Evolutionary conservation across 202 grass and related monocot genomes (phyloP).

Genomic region (Alloteropsis angusta): DNA sequence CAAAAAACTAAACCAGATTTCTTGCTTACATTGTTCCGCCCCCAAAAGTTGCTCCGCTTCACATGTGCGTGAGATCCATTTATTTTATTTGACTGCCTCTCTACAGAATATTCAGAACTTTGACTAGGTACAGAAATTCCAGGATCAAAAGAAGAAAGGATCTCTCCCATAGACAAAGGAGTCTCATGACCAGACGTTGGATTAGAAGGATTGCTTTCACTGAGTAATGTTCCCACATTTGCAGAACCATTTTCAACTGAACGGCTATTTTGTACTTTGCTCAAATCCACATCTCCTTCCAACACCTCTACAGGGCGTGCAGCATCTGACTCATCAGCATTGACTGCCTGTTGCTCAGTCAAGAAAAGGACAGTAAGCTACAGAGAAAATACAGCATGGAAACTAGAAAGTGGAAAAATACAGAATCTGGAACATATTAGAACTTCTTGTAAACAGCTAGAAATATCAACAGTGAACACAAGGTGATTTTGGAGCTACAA

Average conservation of each 20-base stretch:
- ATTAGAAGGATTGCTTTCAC: slow-evolving; percentile 53
- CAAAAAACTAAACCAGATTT: slow-evolving; percentile 1
- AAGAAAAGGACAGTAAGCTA: slow-evolving; percentile 10
- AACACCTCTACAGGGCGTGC: slow-evolving; percentile 33
- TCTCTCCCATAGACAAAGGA: slow-evolving; percentile 95
- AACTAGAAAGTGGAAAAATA: not conserved
- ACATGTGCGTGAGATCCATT: slow-evolving; percentile 67
- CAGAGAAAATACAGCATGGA: not conserved
- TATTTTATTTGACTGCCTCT: slow-evolving; percentile 52
- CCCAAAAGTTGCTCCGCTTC: slow-evolving; percentile 84
- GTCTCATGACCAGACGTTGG: slow-evolving; percentile 29
- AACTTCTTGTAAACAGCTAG: not conserved
- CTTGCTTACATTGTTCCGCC: slow-evolving; percentile 68
- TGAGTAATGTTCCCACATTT: slow-evolving; percentile 27
- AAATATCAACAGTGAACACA: not conserved
- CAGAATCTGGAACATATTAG: not conserved
- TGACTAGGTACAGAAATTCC: slow-evolving; percentile 59
- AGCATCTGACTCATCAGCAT: slow-evolving; percentile 58
- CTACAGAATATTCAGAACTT: slow-evolving; percentile 53
- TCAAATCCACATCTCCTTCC: slow-evolving; percentile 36
- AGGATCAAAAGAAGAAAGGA: slow-evolving; percentile 89
- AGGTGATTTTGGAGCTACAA: not conserved
- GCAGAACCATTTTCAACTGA: slow-evolving; percentile 40
- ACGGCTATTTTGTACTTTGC: slow-evolving; percentile 42
- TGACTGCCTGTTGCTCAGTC: slow-evolving; percentile 55